A percentile compares a stretch with the other conserved stretches of the same genome.
phyloP scores from a whole-genome alignment of 202 grass and related monocot genomes.

The Miscanthus sacchariflorus region DNA sequence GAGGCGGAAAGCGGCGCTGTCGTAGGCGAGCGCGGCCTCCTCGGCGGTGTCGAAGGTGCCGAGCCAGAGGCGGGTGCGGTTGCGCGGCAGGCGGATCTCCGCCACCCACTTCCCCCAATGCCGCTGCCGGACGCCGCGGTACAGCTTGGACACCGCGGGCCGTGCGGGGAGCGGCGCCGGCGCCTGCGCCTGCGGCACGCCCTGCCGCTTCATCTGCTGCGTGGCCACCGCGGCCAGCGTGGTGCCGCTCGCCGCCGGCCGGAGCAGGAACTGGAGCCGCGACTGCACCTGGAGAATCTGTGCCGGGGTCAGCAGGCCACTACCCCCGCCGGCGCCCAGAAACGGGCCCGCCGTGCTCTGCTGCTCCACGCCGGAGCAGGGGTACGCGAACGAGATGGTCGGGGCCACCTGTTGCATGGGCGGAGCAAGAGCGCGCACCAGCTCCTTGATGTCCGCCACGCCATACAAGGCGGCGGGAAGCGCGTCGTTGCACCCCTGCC shows the following conservation, averaged over 20 bases:
- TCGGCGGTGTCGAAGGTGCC: slow-evolving; percentile 95
- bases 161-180: neutral
- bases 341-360: slow-evolving; percentile 26
- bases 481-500: slow-evolving; percentile 31
- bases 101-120: slow-evolving; percentile 99
- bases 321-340: slow-evolving; percentile 19
- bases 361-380: slow-evolving; percentile 34
- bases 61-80: slow-evolving; percentile 95
- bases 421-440: slow-evolving; percentile 61
- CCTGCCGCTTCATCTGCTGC: slow-evolving; percentile 71
- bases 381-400: slow-evolving; percentile 51
- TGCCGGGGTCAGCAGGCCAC: slow-evolving; percentile 36
- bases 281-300: slow-evolving; percentile 51
- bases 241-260: neutral
- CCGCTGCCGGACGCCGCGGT: slow-evolving; percentile 89
- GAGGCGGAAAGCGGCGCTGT: slow-evolving; percentile 79
- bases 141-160: slow-evolving; percentile 65
- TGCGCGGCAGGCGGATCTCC: slow-evolving; percentile 93
- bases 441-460: slow-evolving; percentile 44
- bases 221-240: slow-evolving; percentile 26
- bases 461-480: slow-evolving; percentile 17
- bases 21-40: slow-evolving; percentile 90
- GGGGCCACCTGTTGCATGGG: slow-evolving; percentile 30
- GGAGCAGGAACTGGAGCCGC: slow-evolving; percentile 49
- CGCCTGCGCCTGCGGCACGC: neutral